Conservation (phyloP, 306 rosid genomes). For the Prunus padus region DNA sequence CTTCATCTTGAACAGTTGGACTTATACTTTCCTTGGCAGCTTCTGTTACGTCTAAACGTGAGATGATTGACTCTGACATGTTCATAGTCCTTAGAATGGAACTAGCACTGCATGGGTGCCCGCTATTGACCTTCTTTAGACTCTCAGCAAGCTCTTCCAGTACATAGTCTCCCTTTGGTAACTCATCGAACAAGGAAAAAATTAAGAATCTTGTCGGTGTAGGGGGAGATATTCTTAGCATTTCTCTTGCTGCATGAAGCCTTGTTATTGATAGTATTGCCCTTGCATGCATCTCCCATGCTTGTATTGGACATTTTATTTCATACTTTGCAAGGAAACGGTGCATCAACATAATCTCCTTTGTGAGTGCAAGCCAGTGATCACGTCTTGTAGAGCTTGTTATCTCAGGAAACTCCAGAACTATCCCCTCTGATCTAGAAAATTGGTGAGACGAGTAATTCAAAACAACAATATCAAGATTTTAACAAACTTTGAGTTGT, state of each 20-base stretch:
- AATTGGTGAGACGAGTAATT: not conserved
- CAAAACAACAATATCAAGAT: not conserved
- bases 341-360: slow-evolving; percentile 73
- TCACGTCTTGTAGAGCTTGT: slow-evolving; percentile 93
- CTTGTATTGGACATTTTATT: slow-evolving; percentile 41
- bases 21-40: slow-evolving; percentile 20
- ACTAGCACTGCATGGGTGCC: slow-evolving; percentile 66
- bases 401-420: slow-evolving; percentile 85
- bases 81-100: slow-evolving; percentile 55
- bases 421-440: slow-evolving; percentile 44
- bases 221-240: slow-evolving; percentile 87
- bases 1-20: slow-evolving; percentile 30
- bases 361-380: slow-evolving; percentile 83
- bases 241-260: slow-evolving; percentile 93
- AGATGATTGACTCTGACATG: slow-evolving; percentile 34
- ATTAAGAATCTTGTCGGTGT: slow-evolving; percentile 79
- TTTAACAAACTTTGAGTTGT: not conserved
- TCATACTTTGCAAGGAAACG: slow-evolving; percentile 53
- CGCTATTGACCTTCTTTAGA: slow-evolving; percentile 46
- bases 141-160: slow-evolving; percentile 71
- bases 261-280: slow-evolving; percentile 76
- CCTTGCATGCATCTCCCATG: slow-evolving; percentile 90
- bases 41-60: slow-evolving; percentile 33
- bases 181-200: slow-evolving; percentile 70
- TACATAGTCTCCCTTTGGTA: slow-evolving; percentile 89